phyloP scores from a whole-genome alignment of 2,329 filamentous ascomycete genomes.

The Didymella keratinophila region DNA sequence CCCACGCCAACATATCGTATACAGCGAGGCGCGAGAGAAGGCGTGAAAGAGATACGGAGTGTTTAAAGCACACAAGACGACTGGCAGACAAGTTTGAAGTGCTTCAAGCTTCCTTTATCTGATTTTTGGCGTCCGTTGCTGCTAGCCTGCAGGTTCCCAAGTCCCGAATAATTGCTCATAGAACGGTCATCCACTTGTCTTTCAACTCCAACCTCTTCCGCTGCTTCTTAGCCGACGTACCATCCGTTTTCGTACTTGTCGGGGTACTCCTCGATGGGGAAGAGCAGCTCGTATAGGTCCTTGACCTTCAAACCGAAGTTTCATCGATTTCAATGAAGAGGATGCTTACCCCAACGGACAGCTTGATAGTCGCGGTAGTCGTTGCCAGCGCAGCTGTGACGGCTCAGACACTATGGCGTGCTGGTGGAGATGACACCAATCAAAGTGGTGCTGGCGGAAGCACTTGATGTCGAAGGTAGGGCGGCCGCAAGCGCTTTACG shows the following conservation, averaged over 20 bases:
- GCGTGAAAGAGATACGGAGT: neutral
- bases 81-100: neutral
- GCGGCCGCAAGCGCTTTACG: constrained; percentile 4
- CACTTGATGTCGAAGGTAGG: constrained; percentile 2
- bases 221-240: neutral
- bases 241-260: constrained; percentile 2
- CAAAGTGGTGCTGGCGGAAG: constrained; percentile 15
- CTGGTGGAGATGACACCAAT: constrained; percentile 13
- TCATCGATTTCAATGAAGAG: neutral
- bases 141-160: neutral
- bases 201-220: neutral
- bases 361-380: neutral
- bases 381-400: neutral
- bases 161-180: neutral
- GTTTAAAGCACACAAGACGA: neutral
- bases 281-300: constrained; percentile 1
- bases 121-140: neutral
- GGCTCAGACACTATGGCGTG: neutral
- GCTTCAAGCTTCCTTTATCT: neutral
- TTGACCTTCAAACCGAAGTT: neutral
- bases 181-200: neutral
- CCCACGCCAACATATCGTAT: neutral
- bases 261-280: neutral
- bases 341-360: constrained; percentile 6
- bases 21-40: neutral